These are phyloP conservation scores for Sanguinoderma infundibulare DNA, from an alignment of 1,284 basidiomycete species.

Conservation along the genomic window DNA sequence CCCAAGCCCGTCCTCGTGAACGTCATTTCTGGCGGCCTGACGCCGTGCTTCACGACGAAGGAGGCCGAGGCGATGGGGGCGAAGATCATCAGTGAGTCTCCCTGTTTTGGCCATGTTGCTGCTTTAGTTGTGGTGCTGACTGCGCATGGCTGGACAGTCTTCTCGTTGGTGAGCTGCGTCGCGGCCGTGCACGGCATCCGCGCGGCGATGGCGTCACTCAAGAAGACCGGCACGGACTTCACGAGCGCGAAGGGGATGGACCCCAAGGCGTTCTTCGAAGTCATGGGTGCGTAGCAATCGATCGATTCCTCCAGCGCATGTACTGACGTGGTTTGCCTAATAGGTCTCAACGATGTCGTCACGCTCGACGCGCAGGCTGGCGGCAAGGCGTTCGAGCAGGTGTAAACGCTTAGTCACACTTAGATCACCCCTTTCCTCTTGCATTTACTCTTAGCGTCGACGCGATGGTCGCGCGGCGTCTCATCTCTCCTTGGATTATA, in stretches of 20 bases:
- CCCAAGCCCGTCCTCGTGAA: slow-evolving; percentile 80
- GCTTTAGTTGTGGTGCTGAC: not conserved
- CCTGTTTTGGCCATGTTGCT: not conserved
- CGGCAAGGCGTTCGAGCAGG: slow-evolving; percentile 57
- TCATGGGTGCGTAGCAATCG: slow-evolving; percentile 54
- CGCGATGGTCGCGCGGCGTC: too few species aligned
- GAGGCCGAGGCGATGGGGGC: slow-evolving; percentile 74
- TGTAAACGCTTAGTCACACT: slow-evolving; percentile 36
- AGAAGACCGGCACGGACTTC: slow-evolving; percentile 78
- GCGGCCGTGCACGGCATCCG: slow-evolving; percentile 75
- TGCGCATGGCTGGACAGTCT: slow-evolving; percentile 47
- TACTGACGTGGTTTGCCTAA: not conserved
- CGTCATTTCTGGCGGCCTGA: slow-evolving; percentile 77
- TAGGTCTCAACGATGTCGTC: slow-evolving; percentile 61
- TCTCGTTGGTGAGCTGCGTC: slow-evolving; percentile 72
- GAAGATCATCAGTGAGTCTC: slow-evolving; percentile 71
- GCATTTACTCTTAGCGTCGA: too few species aligned
- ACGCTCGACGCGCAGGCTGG: slow-evolving; percentile 62
- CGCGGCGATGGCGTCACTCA: slow-evolving; percentile 72
- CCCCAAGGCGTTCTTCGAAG: slow-evolving; percentile 75
- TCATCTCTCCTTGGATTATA: not conserved
- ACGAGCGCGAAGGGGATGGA: slow-evolving; percentile 74
- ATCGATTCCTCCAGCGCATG: not conserved
- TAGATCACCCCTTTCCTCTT: not conserved
- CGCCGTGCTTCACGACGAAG: slow-evolving; percentile 70